Conservation (phyloP, 2,329 filamentous ascomycete genomes). For the Penicillium sp. region DNA sequence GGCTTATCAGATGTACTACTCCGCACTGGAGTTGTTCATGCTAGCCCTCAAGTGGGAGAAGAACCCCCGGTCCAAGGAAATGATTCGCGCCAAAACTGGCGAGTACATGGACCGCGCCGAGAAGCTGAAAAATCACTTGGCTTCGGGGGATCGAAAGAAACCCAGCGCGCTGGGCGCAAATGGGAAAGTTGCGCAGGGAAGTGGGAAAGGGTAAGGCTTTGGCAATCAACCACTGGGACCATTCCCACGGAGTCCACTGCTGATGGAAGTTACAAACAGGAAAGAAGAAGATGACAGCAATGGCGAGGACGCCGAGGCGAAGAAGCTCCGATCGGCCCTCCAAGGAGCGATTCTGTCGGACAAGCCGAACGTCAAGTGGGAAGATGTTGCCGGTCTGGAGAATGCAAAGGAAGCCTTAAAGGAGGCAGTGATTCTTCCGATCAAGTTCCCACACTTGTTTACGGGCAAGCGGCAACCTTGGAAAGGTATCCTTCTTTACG, state of each 20-base stretch:
- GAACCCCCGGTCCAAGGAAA: constrained; percentile 93
- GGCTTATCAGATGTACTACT: constrained; percentile 93
- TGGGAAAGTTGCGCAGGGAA: constrained; percentile 48
- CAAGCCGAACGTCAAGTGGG: constrained; percentile 94
- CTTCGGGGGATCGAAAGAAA: constrained; percentile 55
- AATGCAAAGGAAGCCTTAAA: constrained; percentile 94
- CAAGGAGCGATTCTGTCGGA: constrained; percentile 90
- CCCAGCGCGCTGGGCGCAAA: constrained; percentile 50
- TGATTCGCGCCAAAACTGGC: constrained; percentile 88
- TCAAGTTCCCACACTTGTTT: constrained; percentile 96
- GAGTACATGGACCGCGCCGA: constrained; percentile 99
- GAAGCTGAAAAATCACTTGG: constrained; percentile 89
- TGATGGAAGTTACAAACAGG: constrained; percentile 18
- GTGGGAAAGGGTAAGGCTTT: constrained; percentile 51
- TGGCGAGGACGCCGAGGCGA: constrained; percentile 75
- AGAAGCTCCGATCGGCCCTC: constrained; percentile 88
- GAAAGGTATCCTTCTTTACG: constrained; percentile 96
- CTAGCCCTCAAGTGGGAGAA: constrained; percentile 99
- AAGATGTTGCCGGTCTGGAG: constrained; percentile 93
- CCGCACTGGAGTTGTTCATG: constrained; percentile 96
- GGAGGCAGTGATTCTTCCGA: constrained; percentile 93
- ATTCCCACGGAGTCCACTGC: not conserved
- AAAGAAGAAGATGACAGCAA: constrained; percentile 57
- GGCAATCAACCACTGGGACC: not conserved
- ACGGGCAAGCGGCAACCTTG: constrained; percentile 94